Percentiles rank a stretch among this genome's conserved stretches.
phyloP scores from a whole-genome alignment of 1,284 basidiomycete species.

The Rhodotorula mucilaginosa region DNA sequence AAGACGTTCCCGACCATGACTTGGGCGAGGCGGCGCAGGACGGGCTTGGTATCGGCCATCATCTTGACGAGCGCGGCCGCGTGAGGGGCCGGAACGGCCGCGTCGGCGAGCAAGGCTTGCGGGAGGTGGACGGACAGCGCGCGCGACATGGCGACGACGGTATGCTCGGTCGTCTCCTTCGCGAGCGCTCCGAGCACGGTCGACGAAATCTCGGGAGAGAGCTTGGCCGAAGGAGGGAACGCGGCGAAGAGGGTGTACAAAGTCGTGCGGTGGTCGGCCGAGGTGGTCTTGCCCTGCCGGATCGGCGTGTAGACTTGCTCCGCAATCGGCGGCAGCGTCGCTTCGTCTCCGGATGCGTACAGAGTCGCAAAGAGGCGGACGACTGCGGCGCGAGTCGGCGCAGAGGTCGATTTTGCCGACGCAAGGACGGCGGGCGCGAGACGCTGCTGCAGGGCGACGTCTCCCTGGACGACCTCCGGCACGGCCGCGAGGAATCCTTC shows the following conservation, averaged over 20 bases:
- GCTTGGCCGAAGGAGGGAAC: constrained; percentile 54
- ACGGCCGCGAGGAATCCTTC: constrained; percentile 43
- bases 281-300: constrained; percentile 75
- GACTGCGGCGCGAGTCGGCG: constrained; percentile 61
- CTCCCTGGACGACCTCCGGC: constrained; percentile 58
- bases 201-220: constrained; percentile 52
- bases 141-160: constrained; percentile 58
- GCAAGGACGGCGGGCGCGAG: constrained; percentile 66
- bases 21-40: constrained; percentile 58
- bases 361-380: constrained; percentile 59
- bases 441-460: constrained; percentile 58
- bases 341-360: constrained; percentile 10
- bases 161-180: constrained; percentile 72
- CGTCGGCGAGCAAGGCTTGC: constrained; percentile 18
- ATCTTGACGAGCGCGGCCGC: constrained; percentile 44
- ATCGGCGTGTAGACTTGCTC: constrained; percentile 70
- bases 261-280: constrained; percentile 77
- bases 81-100: constrained; percentile 16
- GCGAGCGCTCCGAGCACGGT: constrained; percentile 61
- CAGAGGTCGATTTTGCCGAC: constrained; percentile 73
- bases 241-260: constrained; percentile 72
- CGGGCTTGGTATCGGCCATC: constrained; percentile 53
- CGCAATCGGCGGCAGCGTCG: constrained; percentile 51
- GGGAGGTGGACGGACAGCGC: constrained; percentile 62
- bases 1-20: constrained; percentile 58